Conservation (phyloP, 371 early-diverging fungal genomes). For the Rhizopus sp. region DNA sequence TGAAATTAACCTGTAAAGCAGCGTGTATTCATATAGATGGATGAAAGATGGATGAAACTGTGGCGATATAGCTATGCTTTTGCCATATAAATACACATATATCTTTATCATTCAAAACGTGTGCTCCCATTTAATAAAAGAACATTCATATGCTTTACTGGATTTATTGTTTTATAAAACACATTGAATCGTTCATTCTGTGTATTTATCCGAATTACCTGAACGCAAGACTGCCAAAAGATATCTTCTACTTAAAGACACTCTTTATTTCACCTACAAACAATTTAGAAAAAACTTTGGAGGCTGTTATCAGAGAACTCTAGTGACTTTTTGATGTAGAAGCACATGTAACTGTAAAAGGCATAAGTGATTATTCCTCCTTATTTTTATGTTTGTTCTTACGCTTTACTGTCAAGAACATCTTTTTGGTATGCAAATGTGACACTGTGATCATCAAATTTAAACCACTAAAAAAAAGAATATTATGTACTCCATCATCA, state of each 20-base stretch:
- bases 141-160: too few species aligned
- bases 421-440: constrained; percentile 71
- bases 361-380: not conserved
- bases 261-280: too few species aligned
- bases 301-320: constrained; percentile 30
- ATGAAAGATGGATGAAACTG: constrained; percentile 1
- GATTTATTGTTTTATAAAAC: too few species aligned
- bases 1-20: constrained; percentile 7
- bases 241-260: too few species aligned
- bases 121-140: too few species aligned
- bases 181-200: too few species aligned
- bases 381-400: constrained; percentile 23
- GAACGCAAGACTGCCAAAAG: too few species aligned
- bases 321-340: constrained; percentile 74
- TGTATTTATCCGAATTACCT: too few species aligned
- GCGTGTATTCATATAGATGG: not conserved
- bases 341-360: constrained; percentile 81
- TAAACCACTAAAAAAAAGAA: constrained; percentile 74
- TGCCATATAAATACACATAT: constrained; percentile 2
- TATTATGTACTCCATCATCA: not conserved
- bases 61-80: constrained; percentile 1
- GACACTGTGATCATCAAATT: constrained; percentile 88
- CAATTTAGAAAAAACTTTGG: too few species aligned
- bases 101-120: not conserved
- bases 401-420: constrained; percentile 78